These are phyloP conservation scores for Crithidia mellificae DNA, from an alignment of 208 protist genomes.

Conservation along the genomic window DNA sequence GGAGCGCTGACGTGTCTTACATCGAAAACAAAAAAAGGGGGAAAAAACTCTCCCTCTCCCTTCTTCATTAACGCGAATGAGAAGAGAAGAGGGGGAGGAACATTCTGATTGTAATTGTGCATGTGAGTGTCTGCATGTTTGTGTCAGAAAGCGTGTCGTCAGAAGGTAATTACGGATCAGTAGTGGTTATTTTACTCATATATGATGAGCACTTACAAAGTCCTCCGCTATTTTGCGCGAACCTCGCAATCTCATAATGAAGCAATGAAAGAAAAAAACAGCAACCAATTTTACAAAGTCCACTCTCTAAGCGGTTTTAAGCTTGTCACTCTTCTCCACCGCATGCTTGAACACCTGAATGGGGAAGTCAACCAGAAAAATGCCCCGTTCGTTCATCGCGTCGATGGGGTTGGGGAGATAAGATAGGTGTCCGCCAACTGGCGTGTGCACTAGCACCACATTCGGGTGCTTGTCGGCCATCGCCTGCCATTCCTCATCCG, in stretches of 20 bases:
- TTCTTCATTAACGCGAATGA: no score
- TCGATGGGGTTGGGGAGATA: conserved; percentile 45
- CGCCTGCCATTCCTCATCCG: conserved; percentile 37
- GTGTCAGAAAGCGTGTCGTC: no score
- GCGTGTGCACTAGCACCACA: conserved; percentile 55
- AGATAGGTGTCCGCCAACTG: conserved; percentile 57
- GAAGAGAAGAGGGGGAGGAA: no score
- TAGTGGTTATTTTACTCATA: no score
- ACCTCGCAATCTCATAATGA: neutral
- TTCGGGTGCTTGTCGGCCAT: conserved; percentile 37
- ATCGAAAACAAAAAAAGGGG: no score
- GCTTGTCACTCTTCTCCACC: neutral
- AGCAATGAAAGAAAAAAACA: no score
- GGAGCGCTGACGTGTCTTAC: neutral
- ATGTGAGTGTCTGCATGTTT: no score
- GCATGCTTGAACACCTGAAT: conserved; percentile 26
- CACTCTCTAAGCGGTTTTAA: neutral
- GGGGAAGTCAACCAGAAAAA: conserved; percentile 35
- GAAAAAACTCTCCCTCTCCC: no score
- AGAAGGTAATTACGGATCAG: no score
- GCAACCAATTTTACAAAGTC: neutral
- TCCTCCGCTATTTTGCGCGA: no score
- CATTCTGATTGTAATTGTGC: no score
- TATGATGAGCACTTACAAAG: no score
- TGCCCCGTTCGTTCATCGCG: conserved; percentile 16